Base-by-base conservation (phyloP, 257 asterid genomes). In the Apocynum venetum region DNA sequence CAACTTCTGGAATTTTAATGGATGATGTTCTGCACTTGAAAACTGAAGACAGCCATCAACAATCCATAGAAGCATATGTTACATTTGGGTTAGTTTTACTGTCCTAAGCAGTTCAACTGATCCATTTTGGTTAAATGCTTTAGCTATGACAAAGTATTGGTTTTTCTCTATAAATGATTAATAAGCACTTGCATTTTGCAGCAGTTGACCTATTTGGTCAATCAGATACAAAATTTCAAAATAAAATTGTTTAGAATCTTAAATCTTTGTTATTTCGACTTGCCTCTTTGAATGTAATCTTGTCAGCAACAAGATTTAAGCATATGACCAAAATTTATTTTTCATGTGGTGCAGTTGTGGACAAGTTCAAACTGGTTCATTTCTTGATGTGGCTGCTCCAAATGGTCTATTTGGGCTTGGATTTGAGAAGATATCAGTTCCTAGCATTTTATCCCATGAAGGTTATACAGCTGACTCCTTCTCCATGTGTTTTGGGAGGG, bases 401-500 rank as follows among this genome's bases (percentile, higher is more conserved):
- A 93, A 93, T 79, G 98, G 97, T 78, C 78, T 93, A 59, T 84
- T 93, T 86, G 98, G 98, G 71, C 89, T 93, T 75, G 97, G 98
- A 71, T 79, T 93, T 11, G 97, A 93, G 83, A 89, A 93, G 78
- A 80, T 93, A 80, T 89, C 98, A 66, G 96, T 91, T 85, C 98
- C 98, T 25, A 90, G 97, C 78, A 85, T 87, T 83, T 86, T 93
- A 78, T 89, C 89, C 61, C 85, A 78, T 59, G 84, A 90, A 76
- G 95, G 95, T 68, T 88, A 86, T 67, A 81, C 80, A 19, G 84
- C 91, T 40, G 84, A 93, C 77, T 89, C 98, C 73, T 93, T 93
- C 87, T 93, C 97, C 86, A 89, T 93, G 98, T 91, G 98, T 79
- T 93, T 93, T 64, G 96, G 96, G 72, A 79, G 68, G n/a, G 93